Conservation (phyloP, 805 yeast genomes). For the Metschnikowia henanensis region DNA sequence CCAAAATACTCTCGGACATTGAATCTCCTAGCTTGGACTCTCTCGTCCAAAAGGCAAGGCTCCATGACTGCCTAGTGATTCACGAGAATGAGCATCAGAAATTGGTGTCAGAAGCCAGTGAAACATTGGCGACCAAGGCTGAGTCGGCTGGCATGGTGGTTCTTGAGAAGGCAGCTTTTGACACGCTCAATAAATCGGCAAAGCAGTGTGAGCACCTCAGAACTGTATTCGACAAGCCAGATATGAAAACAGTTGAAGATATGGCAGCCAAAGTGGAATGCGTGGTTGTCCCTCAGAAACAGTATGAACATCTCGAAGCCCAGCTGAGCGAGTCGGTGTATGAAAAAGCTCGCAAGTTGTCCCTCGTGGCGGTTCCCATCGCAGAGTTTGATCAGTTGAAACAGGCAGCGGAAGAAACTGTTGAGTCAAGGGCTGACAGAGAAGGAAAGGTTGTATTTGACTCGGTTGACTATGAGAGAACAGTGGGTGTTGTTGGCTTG, state of each 20-base stretch:
- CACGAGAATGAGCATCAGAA: constrained; percentile 13
- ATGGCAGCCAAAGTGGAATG: constrained; percentile 9
- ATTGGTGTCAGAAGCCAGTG: constrained; percentile 11
- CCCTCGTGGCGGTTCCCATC: constrained; percentile 13
- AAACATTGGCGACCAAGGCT: constrained; percentile 20
- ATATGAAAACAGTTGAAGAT: constrained; percentile 7
- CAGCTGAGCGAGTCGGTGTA: constrained; percentile 12
- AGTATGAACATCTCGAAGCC: constrained; percentile 7
- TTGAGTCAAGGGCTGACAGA: constrained; percentile 11
- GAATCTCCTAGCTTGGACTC: constrained; percentile 10
- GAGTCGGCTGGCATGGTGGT: constrained; percentile 16
- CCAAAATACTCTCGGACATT: constrained; percentile 1
- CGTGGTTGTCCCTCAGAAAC: constrained; percentile 6
- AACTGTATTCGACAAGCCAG: constrained; percentile 11
- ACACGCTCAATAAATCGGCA: constrained; percentile 12
- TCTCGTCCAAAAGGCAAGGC: constrained; percentile 12
- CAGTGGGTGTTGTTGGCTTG: constrained; percentile 7
- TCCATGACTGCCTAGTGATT: constrained; percentile 9
- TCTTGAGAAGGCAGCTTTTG: constrained; percentile 19
- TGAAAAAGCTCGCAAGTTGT: constrained; percentile 13
- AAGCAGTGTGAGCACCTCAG: constrained; percentile 4
- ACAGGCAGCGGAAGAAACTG: constrained; percentile 5
- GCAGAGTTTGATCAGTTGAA: constrained; percentile 10
- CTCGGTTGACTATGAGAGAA: constrained; percentile 2
- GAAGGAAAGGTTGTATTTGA: constrained; percentile 11